Evolutionary conservation across 805 yeast genomes (phyloP), one percentile per base, ranked within the genome.

Genomic region (Wickerhamomyces ciferrii): DNA sequence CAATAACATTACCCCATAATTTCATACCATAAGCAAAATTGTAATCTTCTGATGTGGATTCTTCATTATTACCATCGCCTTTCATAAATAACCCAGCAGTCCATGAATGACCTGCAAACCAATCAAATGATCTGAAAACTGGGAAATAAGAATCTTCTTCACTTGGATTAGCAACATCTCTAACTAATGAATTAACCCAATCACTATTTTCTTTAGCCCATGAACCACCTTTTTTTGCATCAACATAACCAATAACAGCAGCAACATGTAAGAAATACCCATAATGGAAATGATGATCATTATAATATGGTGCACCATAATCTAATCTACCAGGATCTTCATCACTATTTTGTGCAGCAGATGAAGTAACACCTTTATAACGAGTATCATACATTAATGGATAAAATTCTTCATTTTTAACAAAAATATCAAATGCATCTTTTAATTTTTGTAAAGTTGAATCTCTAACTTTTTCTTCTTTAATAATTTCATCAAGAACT

Each of bases 261-360:
- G 95, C 95, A 1, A 95, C 86, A 60, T 87, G 91, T 42, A 87
- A 74, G 54, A 81, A 83, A 63, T 87, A 88, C 11, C 94, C 94
- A 58, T 84, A 88, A 62, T 88, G 95, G 75, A 87, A 88, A 60
- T 87, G 94, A 57, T 88, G 96, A 58, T 88, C 96, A 55, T 87
- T 87, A 66, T 87, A 87, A 61, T 78, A 84, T 21, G 86, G 77
- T 61, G 83, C 76, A 41, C 95, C 96, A 61, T 74, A 88, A 57
- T 81, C n/a, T n/a, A n/a, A n/a, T n/a, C n/a, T n/a, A n/a, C n/a
- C 84, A 36, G 71, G 71, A 37, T 66, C 65, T 19, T 72, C 65
- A 43, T 67, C 71, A 44, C 74, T 72, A 42, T 42, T 34, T 52
- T 70, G 69, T 19, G 73, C 63, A 10, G 75, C 76, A 35, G 76